These are phyloP conservation scores for Tympanopsis confertula DNA, from an alignment of 2,329 filamentous ascomycete genomes.

Conservation along the genomic window DNA sequence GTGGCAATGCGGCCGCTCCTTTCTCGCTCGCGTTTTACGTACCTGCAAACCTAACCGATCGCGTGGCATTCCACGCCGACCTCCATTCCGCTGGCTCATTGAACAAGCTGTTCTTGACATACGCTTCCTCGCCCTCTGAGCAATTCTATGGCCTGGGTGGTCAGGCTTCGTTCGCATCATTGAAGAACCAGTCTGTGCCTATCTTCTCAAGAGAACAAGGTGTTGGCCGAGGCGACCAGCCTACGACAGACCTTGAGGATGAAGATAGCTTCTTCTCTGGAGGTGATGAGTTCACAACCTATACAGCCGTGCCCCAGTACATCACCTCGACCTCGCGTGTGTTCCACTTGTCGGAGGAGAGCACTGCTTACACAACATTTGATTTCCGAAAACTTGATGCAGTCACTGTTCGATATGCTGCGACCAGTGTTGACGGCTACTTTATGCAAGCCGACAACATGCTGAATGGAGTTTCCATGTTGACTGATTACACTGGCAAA, in stretches of 20 bases:
- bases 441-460: no score
- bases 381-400: no score
- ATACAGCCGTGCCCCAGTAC: conserved; percentile 17
- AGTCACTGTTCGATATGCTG: no score
- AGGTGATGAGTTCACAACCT: conserved; percentile 17
- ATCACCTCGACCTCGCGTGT: conserved; percentile 15
- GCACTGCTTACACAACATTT: conserved; percentile 17
- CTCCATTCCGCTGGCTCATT: no score
- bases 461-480: no score
- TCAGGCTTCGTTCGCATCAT: conserved; percentile 12
- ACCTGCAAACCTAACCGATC: no score
- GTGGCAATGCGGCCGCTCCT: no score
- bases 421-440: no score
- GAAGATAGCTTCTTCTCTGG: conserved; percentile 12
- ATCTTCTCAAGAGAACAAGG: conserved; percentile 14
- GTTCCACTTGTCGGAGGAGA: conserved; percentile 15
- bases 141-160: conserved; percentile 14
- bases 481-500: no score
- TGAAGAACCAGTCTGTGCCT: conserved; percentile 13
- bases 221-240: conserved; percentile 13
- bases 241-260: conserved; percentile 11
- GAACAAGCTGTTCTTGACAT: conserved; percentile 13
- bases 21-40: no score
- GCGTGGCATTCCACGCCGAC: no score
- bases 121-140: conserved; percentile 8